Evolutionary conservation across 176 grass and related monocot genomes (phyloP).

Genomic region (Pharus latifolius): DNA sequence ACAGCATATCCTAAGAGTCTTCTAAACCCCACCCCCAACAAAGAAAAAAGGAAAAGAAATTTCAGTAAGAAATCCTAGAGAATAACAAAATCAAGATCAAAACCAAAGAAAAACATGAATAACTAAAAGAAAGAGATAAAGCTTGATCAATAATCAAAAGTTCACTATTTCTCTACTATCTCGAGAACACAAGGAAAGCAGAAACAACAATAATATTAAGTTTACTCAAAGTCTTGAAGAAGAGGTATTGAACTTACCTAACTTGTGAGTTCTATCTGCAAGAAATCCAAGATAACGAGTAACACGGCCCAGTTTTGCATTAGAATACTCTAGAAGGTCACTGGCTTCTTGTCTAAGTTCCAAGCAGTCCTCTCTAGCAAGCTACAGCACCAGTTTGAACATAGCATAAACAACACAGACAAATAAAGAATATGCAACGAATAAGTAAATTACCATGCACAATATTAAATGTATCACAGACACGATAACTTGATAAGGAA

Average conservation of each 20-base stretch:
- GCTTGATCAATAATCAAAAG: background rate
- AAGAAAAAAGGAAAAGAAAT: background rate
- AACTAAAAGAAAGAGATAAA: background rate
- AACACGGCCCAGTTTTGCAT: slow-evolving; percentile 86
- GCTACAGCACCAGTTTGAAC: slow-evolving; percentile 38
- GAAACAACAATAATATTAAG: background rate
- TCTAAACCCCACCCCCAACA: background rate
- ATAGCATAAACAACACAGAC: slow-evolving; percentile 14
- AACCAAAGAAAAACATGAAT: background rate
- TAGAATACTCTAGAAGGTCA: slow-evolving; percentile 92
- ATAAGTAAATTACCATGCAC: background rate
- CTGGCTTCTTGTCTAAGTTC: slow-evolving; percentile 89
- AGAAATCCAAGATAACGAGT: slow-evolving; percentile 98
- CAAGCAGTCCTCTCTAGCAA: slow-evolving; percentile 78
- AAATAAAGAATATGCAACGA: background rate
- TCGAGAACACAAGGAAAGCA: background rate
- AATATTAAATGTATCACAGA: background rate
- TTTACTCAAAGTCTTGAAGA: slow-evolving; percentile 5
- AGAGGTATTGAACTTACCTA: slow-evolving; percentile 50
- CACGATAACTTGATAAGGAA: background rate
- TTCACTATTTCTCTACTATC: too few species aligned
- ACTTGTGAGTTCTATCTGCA: slow-evolving; percentile 83
- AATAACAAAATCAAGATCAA: background rate
- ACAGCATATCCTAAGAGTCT: background rate
- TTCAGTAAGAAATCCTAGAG: too few species aligned